phyloP scores from a whole-genome alignment of 768 basidiomycete species.

The Naganishia friedmannii region DNA sequence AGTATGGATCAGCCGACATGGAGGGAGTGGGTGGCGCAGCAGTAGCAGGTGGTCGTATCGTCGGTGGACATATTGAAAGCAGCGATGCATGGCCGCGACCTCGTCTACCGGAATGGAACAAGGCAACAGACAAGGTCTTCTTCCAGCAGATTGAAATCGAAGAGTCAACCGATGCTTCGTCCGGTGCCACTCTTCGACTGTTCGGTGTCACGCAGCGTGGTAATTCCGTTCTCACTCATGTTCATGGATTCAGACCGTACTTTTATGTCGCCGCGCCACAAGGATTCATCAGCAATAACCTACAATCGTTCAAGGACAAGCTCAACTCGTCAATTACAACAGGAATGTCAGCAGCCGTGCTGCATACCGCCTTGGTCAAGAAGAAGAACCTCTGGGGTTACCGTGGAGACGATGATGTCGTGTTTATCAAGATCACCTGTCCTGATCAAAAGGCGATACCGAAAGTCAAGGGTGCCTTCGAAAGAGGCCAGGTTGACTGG shows the following conservation, averaged over 20 bases:
- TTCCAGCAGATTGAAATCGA: constrained; percentile 98
- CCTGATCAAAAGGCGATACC: constrained; percentile 72
- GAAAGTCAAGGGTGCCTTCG: constrained; percentile 86
- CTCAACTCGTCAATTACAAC: constrained; percentile 65
- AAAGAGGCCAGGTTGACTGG: constrained; percentile 69
- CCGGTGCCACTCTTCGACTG: constrained; percentile 61
- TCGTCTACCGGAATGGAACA: constrained; percentile 7
- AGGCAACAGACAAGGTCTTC: constrained; percentile 51
- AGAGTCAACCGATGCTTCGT: constrained; percentile 59
- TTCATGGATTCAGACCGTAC: constrained; percentile 83
- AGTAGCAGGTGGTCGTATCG: constrained; percentile 13
- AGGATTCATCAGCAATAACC: constrained; percentile 70
- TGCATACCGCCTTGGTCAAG: constrained; percentile 61
- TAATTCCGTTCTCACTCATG: constrained; percentile 79
- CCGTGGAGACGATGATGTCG: constrained; percentile 69
- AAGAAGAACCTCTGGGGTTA: constrained; percentile 84
- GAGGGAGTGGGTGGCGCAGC: constrained; percentile 10
- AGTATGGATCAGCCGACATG: constrained; percentile 23
- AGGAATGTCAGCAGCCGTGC: constrained; percentile 54
- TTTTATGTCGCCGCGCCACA: constrained; percentile 86
- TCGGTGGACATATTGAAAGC: constrained; percentile 40
- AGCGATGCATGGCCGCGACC: constrained; percentile 51
- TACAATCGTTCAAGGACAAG: constrained; percentile 63
- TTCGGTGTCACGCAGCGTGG: constrained; percentile 91
- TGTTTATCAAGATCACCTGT: constrained; percentile 82